phyloP scores from a whole-genome alignment of 2,329 filamentous ascomycete species.

The Ophiocordyceps australis region DNA sequence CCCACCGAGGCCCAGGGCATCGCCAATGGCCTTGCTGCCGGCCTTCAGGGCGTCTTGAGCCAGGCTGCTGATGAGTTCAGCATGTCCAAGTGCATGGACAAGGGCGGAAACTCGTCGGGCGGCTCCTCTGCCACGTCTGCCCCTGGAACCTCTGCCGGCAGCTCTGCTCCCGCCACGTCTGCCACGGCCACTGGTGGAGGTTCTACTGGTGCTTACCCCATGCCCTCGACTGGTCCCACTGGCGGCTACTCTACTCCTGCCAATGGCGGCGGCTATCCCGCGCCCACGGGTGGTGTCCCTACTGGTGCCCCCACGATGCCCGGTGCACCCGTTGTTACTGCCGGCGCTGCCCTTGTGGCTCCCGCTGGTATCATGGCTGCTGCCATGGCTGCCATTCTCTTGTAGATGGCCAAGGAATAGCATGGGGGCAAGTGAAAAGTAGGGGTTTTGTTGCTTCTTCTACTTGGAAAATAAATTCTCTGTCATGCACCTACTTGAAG shows the following conservation, averaged over 20 bases:
- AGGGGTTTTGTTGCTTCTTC: too few species aligned
- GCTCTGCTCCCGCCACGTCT: background rate
- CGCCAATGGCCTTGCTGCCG: conserved; percentile 8
- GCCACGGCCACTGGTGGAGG: background rate
- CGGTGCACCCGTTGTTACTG: conserved; percentile 2
- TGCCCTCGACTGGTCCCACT: background rate
- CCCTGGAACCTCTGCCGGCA: background rate
- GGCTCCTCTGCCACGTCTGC: background rate
- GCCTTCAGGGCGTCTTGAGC: conserved; percentile 7
- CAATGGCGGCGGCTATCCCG: background rate
- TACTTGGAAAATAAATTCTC: too few species aligned
- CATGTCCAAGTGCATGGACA: conserved; percentile 11
- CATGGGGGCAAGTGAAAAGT: too few species aligned
- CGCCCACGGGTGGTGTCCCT: background rate
- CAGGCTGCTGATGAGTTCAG: conserved; percentile 9
- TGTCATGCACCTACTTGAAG: too few species aligned
- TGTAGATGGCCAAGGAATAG: background rate
- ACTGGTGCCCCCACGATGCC: background rate
- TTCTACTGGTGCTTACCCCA: background rate
- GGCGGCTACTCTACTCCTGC: conserved; percentile 1
- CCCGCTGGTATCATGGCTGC: conserved; percentile 3
- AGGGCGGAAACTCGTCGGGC: background rate
- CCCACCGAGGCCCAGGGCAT: conserved; percentile 10
- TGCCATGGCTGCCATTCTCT: conserved; percentile 1
- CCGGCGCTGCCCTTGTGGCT: conserved; percentile 4